Conservation (phyloP, 495 filamentous ascomycete species). For the Talaromyces ruber region DNA sequence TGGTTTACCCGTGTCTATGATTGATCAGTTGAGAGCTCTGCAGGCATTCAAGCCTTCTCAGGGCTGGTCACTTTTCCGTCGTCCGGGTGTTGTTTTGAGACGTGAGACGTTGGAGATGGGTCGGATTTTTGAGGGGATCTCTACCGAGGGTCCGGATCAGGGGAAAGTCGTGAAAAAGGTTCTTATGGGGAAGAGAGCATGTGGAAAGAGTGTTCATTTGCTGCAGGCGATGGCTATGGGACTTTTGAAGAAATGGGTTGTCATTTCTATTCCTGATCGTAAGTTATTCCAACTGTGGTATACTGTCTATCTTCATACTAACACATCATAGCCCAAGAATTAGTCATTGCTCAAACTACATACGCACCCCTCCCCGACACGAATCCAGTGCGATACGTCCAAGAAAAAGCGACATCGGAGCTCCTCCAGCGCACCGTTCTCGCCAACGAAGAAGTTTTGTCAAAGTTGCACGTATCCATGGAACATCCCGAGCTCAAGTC, state of each 20-base stretch:
- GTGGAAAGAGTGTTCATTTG: constrained; percentile 79
- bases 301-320: neutral
- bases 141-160: constrained; percentile 34
- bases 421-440: constrained; percentile 61
- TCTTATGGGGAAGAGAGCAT: constrained; percentile 61
- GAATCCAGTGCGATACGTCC: constrained; percentile 57
- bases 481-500: constrained; percentile 51
- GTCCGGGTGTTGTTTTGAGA: constrained; percentile 67
- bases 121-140: constrained; percentile 46
- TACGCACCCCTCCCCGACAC: constrained; percentile 61
- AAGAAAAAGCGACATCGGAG: constrained; percentile 64
- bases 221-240: constrained; percentile 80
- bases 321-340: constrained; percentile 58
- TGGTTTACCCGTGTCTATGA: constrained; percentile 55
- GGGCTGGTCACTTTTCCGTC: constrained; percentile 77
- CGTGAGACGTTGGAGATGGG: constrained; percentile 65
- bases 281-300: constrained; percentile 11
- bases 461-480: constrained; percentile 45
- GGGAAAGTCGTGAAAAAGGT: constrained; percentile 56
- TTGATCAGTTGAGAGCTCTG: constrained; percentile 70
- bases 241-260: constrained; percentile 76
- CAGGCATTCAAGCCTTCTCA: constrained; percentile 91
- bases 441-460: constrained; percentile 63
- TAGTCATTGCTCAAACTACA: constrained; percentile 67
- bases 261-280: constrained; percentile 91